Conservation (phyloP, 805 yeast genomes). For the Cyberlindnera subsufficiens region DNA sequence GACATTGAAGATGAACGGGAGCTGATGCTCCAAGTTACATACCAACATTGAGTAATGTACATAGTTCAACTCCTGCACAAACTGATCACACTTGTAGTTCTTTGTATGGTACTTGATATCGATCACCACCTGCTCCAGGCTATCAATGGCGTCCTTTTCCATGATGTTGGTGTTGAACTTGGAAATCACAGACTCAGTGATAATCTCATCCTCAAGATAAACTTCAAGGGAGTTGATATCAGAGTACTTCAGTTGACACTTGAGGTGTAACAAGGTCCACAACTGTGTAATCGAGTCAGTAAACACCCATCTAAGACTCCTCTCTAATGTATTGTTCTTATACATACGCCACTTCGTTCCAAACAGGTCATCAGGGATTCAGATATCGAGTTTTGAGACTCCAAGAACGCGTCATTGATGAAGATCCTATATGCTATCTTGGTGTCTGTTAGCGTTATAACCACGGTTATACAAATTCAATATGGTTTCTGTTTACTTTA, state of each 20-base stretch:
- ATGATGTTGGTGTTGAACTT: slow-evolving; percentile 6
- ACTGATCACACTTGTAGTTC: background rate
- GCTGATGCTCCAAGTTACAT: slow-evolving; percentile 26
- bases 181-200: slow-evolving; percentile 4
- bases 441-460: background rate
- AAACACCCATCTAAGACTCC: background rate
- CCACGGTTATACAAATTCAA: background rate
- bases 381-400: slow-evolving; percentile 6
- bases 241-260: slow-evolving; percentile 6
- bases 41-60: slow-evolving; percentile 7
- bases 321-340: too few relatives aligned
- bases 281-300: background rate
- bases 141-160: slow-evolving; percentile 2
- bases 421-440: slow-evolving; percentile 9
- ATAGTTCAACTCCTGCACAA: slow-evolving; percentile 6
- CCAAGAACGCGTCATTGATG: slow-evolving; percentile 8
- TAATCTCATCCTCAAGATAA: slow-evolving; percentile 2
- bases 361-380: slow-evolving; percentile 5
- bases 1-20: slow-evolving; percentile 28
- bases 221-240: slow-evolving; percentile 9
- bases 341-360: slow-evolving; percentile 1
- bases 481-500: slow-evolving; percentile 2
- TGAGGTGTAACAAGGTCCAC: slow-evolving; percentile 4
- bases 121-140: slow-evolving; percentile 4
- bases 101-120: slow-evolving; percentile 6